Evolutionary conservation across 768 basidiomycete genomes (phyloP).

Genomic region (Mycena capillaripes): DNA sequence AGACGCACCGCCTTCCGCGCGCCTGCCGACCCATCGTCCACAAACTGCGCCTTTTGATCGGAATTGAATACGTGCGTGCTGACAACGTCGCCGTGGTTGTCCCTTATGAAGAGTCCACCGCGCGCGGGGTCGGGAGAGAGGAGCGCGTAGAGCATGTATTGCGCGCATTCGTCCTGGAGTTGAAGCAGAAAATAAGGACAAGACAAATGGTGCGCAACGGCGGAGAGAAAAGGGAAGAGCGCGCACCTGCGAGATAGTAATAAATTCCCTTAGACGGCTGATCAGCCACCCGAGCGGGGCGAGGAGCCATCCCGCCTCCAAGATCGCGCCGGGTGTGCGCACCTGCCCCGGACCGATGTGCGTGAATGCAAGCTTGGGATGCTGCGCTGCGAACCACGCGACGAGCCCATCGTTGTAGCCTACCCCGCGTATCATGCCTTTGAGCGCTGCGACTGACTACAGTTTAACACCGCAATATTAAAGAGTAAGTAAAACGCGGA

Average conservation of each 20-base stretch:
- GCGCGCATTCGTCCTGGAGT: no score
- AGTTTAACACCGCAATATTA: neutral
- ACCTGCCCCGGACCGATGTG: slow-evolving; percentile 44
- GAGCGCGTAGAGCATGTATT: no score
- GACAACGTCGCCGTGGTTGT: neutral
- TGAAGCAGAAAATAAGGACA: no score
- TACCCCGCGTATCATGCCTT: neutral
- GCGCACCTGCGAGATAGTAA: slow-evolving; percentile 5
- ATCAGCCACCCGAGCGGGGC: slow-evolving; percentile 3
- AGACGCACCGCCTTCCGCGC: neutral
- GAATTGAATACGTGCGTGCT: neutral
- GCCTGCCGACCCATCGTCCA: no score
- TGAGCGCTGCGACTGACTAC: neutral
- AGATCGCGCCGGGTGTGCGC: neutral
- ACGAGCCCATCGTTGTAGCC: slow-evolving; percentile 11
- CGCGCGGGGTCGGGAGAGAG: neutral
- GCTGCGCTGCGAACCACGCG: slow-evolving; percentile 37
- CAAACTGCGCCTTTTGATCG: neutral
- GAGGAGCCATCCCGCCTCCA: slow-evolving; percentile 18
- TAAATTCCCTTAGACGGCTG: neutral
- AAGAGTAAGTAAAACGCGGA: neutral
- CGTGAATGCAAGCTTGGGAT: slow-evolving; percentile 40
- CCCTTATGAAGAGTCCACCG: neutral
- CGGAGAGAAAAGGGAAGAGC: no score
- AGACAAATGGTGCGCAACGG: no score